A percentile compares a stretch with the other conserved stretches of the same genome.
phyloP scores from a whole-genome alignment of 345 rosid genomes.

The Geranium rotundifolium region DNA sequence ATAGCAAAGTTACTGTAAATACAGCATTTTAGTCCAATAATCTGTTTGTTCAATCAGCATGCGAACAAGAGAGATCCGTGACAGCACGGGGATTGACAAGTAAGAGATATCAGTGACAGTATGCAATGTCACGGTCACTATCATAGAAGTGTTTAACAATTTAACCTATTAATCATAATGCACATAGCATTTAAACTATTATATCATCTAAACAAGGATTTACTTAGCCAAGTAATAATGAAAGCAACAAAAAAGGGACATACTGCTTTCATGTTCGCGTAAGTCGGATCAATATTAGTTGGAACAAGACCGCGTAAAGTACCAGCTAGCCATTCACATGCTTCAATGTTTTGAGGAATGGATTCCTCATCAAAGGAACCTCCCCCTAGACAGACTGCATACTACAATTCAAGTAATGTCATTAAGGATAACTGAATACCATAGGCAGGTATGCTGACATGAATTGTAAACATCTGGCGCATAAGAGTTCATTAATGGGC shows the following conservation, averaged over 20 bases:
- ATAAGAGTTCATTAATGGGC: neutral
- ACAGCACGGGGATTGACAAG: no score
- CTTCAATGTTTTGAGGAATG: constrained; percentile 89
- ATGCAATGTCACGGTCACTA: neutral
- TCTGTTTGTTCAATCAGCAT: no score
- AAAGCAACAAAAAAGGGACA: constrained; percentile 11
- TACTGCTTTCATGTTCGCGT: constrained; percentile 89
- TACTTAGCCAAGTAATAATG: neutral
- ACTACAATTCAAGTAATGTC: constrained; percentile 37
- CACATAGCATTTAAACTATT: neutral
- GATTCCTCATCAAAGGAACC: constrained; percentile 88
- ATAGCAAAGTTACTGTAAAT: no score
- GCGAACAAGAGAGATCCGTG: no score
- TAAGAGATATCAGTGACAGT: no score
- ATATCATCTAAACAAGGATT: neutral
- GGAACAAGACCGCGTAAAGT: constrained; percentile 67
- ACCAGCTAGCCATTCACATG: constrained; percentile 95
- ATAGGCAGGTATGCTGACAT: neutral
- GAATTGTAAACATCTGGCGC: neutral
- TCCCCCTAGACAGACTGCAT: constrained; percentile 73
- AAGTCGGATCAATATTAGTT: constrained; percentile 70
- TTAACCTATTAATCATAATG: neutral
- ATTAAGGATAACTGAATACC: constrained; percentile 10
- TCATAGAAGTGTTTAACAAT: neutral
- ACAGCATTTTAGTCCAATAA: no score